These are phyloP conservation scores for Cystodermella granulosa DNA, from an alignment of 1,284 basidiomycete species.

Conservation along the genomic window DNA sequence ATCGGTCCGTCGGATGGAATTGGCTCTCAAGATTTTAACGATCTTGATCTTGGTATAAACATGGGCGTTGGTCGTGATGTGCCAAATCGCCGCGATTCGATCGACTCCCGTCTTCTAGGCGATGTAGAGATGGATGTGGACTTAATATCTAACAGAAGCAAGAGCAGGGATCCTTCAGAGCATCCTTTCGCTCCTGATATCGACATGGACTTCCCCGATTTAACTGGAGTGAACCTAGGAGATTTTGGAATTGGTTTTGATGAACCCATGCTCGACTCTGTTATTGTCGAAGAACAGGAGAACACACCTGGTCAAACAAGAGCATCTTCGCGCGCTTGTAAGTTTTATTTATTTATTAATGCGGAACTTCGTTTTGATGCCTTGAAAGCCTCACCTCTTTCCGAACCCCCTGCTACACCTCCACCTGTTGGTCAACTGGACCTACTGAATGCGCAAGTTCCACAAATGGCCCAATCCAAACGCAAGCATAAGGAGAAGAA, in stretches of 20 bases:
- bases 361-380: background rate
- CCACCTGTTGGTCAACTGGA: constrained; percentile 40
- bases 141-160: constrained; percentile 49
- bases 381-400: constrained; percentile 64
- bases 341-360: constrained; percentile 25
- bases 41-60: constrained; percentile 67
- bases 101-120: constrained; percentile 57
- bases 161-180: constrained; percentile 60
- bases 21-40: constrained; percentile 77
- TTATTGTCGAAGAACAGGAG: constrained; percentile 38
- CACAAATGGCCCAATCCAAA: constrained; percentile 42
- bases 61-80: constrained; percentile 75
- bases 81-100: constrained; percentile 49
- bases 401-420: constrained; percentile 66
- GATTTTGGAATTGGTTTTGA: constrained; percentile 73
- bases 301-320: constrained; percentile 56
- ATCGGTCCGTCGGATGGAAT: constrained; percentile 76
- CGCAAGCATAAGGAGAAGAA: constrained; percentile 65
- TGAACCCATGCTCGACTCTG: constrained; percentile 43
- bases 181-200: constrained; percentile 58
- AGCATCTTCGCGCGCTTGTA: constrained; percentile 66
- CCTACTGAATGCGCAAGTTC: constrained; percentile 38
- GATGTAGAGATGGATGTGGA: constrained; percentile 46
- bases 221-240: constrained; percentile 56
- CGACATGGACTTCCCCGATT: constrained; percentile 53